These are phyloP conservation scores for Phytopythium sindhum DNA, from an alignment of 352 stramenopile genomes.

Conservation along the genomic window DNA sequence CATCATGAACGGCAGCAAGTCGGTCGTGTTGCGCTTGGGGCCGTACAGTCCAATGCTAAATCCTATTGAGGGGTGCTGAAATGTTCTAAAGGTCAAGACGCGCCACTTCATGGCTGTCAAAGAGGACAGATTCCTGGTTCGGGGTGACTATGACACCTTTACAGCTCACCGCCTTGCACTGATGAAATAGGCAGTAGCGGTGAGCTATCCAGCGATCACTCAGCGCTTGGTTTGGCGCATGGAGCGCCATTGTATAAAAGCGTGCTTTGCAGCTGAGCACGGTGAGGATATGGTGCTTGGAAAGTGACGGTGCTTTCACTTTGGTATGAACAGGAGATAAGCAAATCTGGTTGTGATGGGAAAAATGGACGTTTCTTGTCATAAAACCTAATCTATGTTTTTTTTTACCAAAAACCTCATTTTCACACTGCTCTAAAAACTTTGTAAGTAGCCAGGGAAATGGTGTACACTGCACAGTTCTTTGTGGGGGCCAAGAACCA, in stretches of 20 bases:
- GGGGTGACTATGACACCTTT: slow-evolving; percentile 12
- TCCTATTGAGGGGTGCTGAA: slow-evolving; percentile 21
- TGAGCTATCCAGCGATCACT: background rate
- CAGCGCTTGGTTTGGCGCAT: slow-evolving; percentile 5
- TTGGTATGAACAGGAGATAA: slow-evolving; percentile 1
- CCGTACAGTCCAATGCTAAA: slow-evolving; percentile 24
- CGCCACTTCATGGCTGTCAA: slow-evolving; percentile 3
- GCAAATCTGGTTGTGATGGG: background rate
- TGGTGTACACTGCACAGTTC: too few relatives aligned
- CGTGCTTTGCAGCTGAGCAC: background rate
- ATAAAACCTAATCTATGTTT: slow-evolving; percentile 1
- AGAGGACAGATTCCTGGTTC: slow-evolving; percentile 14
- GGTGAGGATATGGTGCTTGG: slow-evolving; percentile 6
- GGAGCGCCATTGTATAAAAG: slow-evolving; percentile 6
- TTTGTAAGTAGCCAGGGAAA: background rate
- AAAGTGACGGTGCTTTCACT: background rate
- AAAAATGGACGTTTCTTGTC: background rate
- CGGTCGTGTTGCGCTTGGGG: slow-evolving; percentile 5
- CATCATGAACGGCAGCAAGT: slow-evolving; percentile 13
- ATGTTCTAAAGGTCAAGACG: slow-evolving; percentile 13
- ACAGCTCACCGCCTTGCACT: slow-evolving; percentile 2
- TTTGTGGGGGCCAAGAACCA: too few relatives aligned
- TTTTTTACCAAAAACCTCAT: background rate
- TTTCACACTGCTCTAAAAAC: slow-evolving; percentile 5
- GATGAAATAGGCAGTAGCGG: slow-evolving; percentile 4